Conservation (phyloP, 257 asterid species). For the Solanum sitiens region DNA sequence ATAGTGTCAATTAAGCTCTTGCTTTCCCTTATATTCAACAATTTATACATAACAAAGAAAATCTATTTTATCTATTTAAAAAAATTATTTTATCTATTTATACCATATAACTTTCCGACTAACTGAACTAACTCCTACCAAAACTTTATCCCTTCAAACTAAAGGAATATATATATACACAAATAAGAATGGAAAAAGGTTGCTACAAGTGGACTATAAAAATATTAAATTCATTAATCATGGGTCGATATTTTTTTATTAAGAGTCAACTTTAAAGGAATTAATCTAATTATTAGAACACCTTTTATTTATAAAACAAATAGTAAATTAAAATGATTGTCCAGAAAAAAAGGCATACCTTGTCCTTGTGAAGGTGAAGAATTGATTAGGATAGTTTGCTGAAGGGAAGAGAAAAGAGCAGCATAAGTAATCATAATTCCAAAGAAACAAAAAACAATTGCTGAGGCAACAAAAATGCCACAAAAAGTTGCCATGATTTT, state of each 20-base stretch:
- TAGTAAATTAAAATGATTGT: not conserved
- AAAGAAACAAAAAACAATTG: slow-evolving; percentile 12
- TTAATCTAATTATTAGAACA: not conserved
- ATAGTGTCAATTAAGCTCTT: not conserved
- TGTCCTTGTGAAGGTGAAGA: slow-evolving; percentile 18
- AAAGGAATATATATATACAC: not conserved
- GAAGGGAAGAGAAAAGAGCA: slow-evolving; percentile 22
- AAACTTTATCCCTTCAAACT: not conserved
- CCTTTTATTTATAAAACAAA: not conserved
- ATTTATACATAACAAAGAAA: fast-evolving
- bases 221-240: not conserved
- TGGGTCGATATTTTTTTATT: not conserved
- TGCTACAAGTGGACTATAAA: not conserved
- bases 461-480: not conserved
- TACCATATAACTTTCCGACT: not conserved
- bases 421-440: slow-evolving; percentile 9
- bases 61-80: not conserved
- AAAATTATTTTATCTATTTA: not conserved
- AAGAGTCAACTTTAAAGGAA: not conserved
- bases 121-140: not conserved
- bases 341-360: slow-evolving; percentile 6
- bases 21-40: not conserved
- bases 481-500: not conserved
- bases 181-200: not conserved
- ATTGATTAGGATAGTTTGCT: slow-evolving; percentile 13